Conservation (phyloP, 2,329 filamentous ascomycete genomes). For the Calonectria honghensis region DNA sequence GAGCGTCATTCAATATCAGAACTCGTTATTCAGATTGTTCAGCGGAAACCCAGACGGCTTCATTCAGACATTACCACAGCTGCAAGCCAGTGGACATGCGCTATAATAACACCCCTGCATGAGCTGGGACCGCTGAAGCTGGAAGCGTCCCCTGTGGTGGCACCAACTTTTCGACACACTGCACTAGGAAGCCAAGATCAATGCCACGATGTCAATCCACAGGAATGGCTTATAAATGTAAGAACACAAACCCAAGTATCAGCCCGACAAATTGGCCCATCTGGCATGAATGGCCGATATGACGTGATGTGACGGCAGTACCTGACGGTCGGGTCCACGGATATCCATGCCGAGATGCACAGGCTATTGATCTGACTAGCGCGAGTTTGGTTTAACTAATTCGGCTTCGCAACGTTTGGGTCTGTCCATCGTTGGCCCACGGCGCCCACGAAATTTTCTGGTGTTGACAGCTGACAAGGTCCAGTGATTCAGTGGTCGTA, state of each 20-base stretch:
- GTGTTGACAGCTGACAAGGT: no score
- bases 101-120: neutral
- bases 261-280: neutral
- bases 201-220: neutral
- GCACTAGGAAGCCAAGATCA: neutral
- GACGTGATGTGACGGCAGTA: neutral
- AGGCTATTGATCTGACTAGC: neutral
- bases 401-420: neutral
- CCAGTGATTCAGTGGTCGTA: no score
- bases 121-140: neutral
- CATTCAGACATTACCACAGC: no score
- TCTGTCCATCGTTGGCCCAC: no score
- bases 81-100: neutral
- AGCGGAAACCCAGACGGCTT: no score
- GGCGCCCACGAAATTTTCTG: no score
- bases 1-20: no score
- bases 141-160: neutral
- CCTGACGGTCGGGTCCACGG: neutral
- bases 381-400: no score
- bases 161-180: neutral
- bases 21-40: no score
- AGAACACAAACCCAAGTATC: neutral
- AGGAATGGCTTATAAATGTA: neutral
- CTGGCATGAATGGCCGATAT: neutral
- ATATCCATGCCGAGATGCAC: no score